Percentiles rank a stretch among this genome's conserved stretches.
phyloP scores from a whole-genome alignment of 2,329 filamentous ascomycete genomes.

The Colletotrichum coccodes region DNA sequence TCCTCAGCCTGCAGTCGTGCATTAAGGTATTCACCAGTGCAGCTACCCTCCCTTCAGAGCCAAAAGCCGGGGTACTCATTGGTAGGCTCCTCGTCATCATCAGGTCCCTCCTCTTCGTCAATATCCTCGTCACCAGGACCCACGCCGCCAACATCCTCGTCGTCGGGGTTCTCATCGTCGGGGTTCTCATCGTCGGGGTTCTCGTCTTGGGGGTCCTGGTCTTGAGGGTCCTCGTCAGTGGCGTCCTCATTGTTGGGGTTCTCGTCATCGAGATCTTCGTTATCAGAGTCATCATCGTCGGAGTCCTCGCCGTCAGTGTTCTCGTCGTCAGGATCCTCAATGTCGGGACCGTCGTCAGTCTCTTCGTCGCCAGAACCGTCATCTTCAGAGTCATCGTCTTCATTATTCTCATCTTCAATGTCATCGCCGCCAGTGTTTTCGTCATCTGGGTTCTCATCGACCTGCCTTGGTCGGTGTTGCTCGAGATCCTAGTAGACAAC shows the following conservation, averaged over 20 bases:
- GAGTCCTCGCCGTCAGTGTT: neutral
- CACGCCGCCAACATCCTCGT: neutral
- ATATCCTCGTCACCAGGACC: too few relatives aligned
- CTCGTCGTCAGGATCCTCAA: neutral
- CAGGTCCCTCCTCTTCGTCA: neutral
- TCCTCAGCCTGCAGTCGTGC: neutral
- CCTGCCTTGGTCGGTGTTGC: neutral
- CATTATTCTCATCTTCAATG: neutral
- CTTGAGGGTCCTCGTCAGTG: neutral
- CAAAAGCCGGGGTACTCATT: neutral
- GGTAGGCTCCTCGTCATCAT: neutral
- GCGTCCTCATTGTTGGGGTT: neutral
- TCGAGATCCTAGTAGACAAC: neutral
- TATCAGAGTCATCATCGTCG: neutral
- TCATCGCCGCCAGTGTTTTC: neutral
- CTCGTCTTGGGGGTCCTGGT: neutral
- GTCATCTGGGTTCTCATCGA: neutral
- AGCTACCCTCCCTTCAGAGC: neutral
- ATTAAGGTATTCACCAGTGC: neutral
- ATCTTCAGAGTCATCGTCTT: neutral
- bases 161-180: neutral
- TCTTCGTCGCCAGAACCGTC: neutral
- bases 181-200: neutral
- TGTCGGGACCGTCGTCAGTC: neutral
- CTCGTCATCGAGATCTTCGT: too few relatives aligned